Evolutionary conservation across 2,329 filamentous ascomycete genomes (phyloP).

Genomic region (Chaetomiaceae sp.): DNA sequence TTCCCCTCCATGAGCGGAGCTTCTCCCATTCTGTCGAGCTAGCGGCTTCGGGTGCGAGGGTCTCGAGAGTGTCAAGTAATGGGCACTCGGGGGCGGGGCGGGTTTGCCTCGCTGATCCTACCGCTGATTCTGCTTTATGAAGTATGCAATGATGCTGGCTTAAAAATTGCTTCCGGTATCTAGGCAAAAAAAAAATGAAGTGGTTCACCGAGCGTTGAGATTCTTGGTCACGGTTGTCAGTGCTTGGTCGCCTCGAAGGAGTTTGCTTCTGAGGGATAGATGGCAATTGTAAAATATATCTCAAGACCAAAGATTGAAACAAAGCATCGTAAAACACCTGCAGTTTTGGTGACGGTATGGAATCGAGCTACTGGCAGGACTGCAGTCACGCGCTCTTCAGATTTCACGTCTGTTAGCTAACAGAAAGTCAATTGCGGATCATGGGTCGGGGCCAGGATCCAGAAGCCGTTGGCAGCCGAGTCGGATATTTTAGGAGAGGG

Average conservation of each 20-base stretch:
- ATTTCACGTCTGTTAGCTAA: constrained; percentile 24
- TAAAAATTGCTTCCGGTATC: no score
- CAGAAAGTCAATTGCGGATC: constrained; percentile 25
- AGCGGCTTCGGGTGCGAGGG: background rate
- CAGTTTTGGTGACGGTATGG: background rate
- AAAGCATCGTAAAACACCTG: background rate
- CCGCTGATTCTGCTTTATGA: no score
- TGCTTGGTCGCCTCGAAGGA: no score
- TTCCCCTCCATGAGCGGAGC: constrained; percentile 21
- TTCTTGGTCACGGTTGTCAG: no score
- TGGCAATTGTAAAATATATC: background rate
- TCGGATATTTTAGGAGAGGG: no score
- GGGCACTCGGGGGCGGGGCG: no score
- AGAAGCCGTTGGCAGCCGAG: constrained; percentile 16
- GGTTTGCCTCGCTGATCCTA: no score
- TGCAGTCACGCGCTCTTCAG: constrained; percentile 23
- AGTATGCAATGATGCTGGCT: no score
- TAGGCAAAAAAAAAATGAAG: no score
- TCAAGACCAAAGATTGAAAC: background rate
- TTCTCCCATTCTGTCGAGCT: constrained; percentile 22
- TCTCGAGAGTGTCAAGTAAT: background rate
- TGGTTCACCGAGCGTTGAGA: no score
- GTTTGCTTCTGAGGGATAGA: no score
- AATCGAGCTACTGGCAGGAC: constrained; percentile 11
- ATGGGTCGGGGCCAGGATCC: constrained; percentile 22